Percentiles rank a stretch among this genome's conserved stretches.
phyloP scores from a whole-genome alignment of 768 basidiomycete species.

The Dacryopinax spathularia region DNA sequence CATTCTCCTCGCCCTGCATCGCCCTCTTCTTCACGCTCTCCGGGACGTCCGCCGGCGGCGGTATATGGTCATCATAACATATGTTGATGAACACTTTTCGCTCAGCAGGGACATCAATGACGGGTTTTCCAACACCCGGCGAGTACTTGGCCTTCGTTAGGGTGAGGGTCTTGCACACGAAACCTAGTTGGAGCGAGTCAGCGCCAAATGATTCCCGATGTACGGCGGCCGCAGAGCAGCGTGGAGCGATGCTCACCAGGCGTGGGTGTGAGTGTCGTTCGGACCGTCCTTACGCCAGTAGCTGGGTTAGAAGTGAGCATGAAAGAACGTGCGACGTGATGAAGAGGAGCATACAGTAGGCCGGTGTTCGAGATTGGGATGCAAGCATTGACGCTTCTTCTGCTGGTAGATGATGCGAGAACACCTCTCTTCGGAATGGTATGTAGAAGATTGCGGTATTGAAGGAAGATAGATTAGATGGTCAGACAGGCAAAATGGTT shows the following conservation, averaged over 20 bases:
- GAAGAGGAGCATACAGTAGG: neutral
- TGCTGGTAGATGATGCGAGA: no score
- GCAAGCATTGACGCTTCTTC: neutral
- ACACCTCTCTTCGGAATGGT: neutral
- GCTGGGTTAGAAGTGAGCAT: neutral
- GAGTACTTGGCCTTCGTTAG: neutral
- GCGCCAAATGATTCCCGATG: neutral
- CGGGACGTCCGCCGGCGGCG: constrained; percentile 35
- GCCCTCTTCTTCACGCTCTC: constrained; percentile 47
- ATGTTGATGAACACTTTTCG: constrained; percentile 63
- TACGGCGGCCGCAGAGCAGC: neutral
- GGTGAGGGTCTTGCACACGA: neutral
- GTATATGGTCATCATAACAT: constrained; percentile 53
- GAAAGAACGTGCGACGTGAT: neutral
- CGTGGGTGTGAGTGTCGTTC: constrained; percentile 37
- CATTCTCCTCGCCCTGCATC: constrained; percentile 36
- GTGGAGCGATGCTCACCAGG: constrained; percentile 28
- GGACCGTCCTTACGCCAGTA: constrained; percentile 8
- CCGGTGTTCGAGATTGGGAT: neutral
- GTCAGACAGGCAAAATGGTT: neutral
- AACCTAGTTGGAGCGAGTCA: neutral
- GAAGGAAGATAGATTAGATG: no score
- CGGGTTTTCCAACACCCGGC: neutral
- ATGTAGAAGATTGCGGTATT: neutral
- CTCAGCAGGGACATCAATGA: constrained; percentile 28